Evolutionary conservation across 2,329 filamentous ascomycete species (phyloP).

Genomic region (Hawksworthiomyces lignivorus): DNA sequence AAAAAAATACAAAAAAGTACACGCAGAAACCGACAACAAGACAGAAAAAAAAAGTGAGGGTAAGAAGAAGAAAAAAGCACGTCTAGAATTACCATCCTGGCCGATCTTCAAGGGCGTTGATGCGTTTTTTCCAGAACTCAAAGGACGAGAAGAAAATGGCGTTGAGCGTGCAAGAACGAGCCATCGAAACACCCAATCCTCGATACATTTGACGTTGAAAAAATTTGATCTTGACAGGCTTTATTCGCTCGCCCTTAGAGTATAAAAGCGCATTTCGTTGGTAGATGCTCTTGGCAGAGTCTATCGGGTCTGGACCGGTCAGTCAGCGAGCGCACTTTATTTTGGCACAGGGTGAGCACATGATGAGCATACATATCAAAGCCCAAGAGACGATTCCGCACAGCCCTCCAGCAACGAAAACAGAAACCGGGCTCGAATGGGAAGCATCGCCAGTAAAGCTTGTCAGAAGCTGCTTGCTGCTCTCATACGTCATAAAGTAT

Average conservation of each 20-base stretch:
- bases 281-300: slow-evolving; percentile 79
- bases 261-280: slow-evolving; percentile 72
- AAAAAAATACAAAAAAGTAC: background rate
- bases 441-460: slow-evolving; percentile 64
- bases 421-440: slow-evolving; percentile 71
- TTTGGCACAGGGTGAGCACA: no score
- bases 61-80: background rate
- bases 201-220: slow-evolving; percentile 74
- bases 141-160: slow-evolving; percentile 87
- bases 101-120: slow-evolving; percentile 45
- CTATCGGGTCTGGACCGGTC: slow-evolving; percentile 57
- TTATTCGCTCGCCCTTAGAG: slow-evolving; percentile 55
- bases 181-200: slow-evolving; percentile 75
- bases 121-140: slow-evolving; percentile 69
- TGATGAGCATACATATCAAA: slow-evolving; percentile 51
- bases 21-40: no score
- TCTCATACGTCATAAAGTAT: slow-evolving; percentile 87
- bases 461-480: slow-evolving; percentile 71
- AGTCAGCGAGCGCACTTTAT: no score
- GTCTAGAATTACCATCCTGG: slow-evolving; percentile 1
- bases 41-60: background rate
- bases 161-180: slow-evolving; percentile 73
- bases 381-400: slow-evolving; percentile 83
- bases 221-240: slow-evolving; percentile 68
- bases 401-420: slow-evolving; percentile 69